Base-by-base conservation (phyloP, 345 rosid genomes). In the Litchi chinensis region DNA sequence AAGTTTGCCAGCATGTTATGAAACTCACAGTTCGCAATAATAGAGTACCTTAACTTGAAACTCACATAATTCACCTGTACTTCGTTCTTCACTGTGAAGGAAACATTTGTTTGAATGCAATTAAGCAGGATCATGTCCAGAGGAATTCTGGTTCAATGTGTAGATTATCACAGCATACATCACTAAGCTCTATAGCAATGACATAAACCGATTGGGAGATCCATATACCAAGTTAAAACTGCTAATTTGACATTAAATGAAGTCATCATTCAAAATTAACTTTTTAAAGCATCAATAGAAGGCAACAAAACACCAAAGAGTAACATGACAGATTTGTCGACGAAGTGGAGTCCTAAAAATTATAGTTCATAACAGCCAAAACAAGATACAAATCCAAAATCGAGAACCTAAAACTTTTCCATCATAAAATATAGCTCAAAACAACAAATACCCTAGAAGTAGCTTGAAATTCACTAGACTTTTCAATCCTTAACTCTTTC, bases 401-500 rank as follows among this genome's bases (percentile, higher is more conserved):
- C 63, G 80, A 65, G 77, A 76, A 73, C 69, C 86, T 76, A 77
- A 16, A 43, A 68, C 75, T 76, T 40, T 82, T 76, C 75, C 70
- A 76, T 39, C 5, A 75, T 12, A 65, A 54, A 70, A 57, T 57
- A 52, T 68, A 18, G 22, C n/a, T 63, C 65, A 16, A 16, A 67
- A 54, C 26, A 24, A 64, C 5, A 74, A 67, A 21, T 71, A 80
- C 74, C 77, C 78, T 76, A 40, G 74, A 73, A 15, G 68, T 13
- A 48, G 60, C 4, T 19, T 62, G 48, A 46, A 32, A 74, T 64
- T 16, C 50, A 73, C 59, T 77, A 18, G 19, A n/a, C 37, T 40
- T 24, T 22, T 62, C 40, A 28, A 41, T 6, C 32, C 43, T 79
- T 80, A 90, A 77, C 84, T 83, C 88, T 82, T 90, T 37, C 87